Base-by-base conservation (phyloP, 345 rosid genomes). In the Erysimum cheiranthoides region DNA sequence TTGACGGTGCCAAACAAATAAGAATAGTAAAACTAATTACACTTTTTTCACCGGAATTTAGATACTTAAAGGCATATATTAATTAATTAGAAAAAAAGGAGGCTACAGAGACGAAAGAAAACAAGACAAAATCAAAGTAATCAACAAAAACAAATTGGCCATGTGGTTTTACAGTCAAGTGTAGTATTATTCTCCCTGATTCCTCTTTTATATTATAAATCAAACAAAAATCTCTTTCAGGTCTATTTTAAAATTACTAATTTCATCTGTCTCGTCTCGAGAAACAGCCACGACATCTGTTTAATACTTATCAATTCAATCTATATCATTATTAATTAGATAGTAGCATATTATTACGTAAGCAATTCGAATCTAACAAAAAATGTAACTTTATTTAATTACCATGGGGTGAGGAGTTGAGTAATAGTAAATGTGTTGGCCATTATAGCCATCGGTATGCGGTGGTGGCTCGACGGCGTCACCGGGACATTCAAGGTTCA, bases 401-500 rank as follows among this genome's bases (percentile, higher is more conserved):
- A 78, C 81, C 81, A 73, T 61, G 31, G 59, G 70, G 35, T 67
- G 78, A 60, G 78, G 81, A 57, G 80, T 71, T 32, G 76, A 47
- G 73, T 71, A 77, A 11, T 71, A 77, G 70, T 71, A 71, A 65
- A 47, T 42, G 30, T 77, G 68, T 71, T 77, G 80, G 38, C 70
- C 73, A 11, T 60, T 66, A 21, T 72, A 68, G 16, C n/a, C 73
- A 14, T 60, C 77, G 2, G 68, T 35, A 57, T 73, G 61, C 8
- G 66, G 71, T 67, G 81, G 81, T 52, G 81, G 66, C 28, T 78
- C 78, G 6, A 66, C 76, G 13, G 51, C 74, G 2, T 78, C 81
- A 67, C n/a, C 52, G 14, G 87, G 87, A 80, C 93, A 93, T 81
- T 93, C 96, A 53, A 93, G 62, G 76, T 93, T 87, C 67, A 93